These are phyloP conservation scores for Omphalotus olearius DNA, from an alignment of 1,284 basidiomycete genomes.

Conservation along the genomic window DNA sequence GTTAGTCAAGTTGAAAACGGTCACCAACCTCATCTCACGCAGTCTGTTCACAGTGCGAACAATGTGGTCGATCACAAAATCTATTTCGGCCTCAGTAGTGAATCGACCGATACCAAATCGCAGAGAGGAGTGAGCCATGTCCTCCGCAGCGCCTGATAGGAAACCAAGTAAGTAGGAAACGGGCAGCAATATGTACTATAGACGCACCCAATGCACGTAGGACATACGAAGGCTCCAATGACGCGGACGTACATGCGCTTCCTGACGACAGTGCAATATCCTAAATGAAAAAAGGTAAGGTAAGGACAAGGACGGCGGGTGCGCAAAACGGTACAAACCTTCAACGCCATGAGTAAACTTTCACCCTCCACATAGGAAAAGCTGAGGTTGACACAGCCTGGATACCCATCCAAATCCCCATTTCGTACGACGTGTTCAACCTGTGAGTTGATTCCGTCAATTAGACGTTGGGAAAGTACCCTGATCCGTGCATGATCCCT, in stretches of 20 bases:
- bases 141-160: constrained; percentile 81
- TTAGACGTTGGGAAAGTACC: constrained; percentile 78
- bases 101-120: constrained; percentile 98
- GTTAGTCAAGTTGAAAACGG: constrained; percentile 10
- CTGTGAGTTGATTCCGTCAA: constrained; percentile 76
- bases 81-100: constrained; percentile 96
- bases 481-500: constrained; percentile 82
- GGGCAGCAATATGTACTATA: not conserved
- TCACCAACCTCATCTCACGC: constrained; percentile 53
- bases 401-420: constrained; percentile 85
- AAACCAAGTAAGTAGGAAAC: constrained; percentile 10
- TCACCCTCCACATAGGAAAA: constrained; percentile 99
- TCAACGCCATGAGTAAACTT: constrained; percentile 96
- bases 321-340: constrained; percentile 55
- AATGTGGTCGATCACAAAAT: constrained; percentile 91
- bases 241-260: constrained; percentile 97
- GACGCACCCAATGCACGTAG: constrained; percentile 83
- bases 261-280: constrained; percentile 97
- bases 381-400: constrained; percentile 92
- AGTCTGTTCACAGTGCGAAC: constrained; percentile 70
- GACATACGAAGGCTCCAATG: constrained; percentile 97
- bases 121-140: constrained; percentile 98
- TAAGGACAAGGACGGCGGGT: not conserved
- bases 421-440: constrained; percentile 93
- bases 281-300: constrained; percentile 44